Evolutionary conservation across 164 flowering plant genomes (phyloP), one percentile per base, ranked within the genome.

Genomic region (Berberis vulgaris): DNA sequence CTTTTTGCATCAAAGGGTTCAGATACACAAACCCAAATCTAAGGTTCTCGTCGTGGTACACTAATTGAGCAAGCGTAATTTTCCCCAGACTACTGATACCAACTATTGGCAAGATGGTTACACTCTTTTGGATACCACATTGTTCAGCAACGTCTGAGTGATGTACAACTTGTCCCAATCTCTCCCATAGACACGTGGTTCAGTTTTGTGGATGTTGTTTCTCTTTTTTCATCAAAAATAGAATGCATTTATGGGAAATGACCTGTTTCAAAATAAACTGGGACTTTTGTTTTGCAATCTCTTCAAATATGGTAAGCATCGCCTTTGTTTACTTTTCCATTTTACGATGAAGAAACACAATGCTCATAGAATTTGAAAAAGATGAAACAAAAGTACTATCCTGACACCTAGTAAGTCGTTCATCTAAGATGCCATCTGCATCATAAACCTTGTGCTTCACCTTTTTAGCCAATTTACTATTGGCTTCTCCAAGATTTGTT

Each of bases 41-140:
- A 42, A 0, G 2, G 5, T 7, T 43, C 38, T 45, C 50, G 7
- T 61, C 53, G 26, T 61, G 45, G 12, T 13, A 61, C 11, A 60
- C 49, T 2, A 43, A 13, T 44, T 60, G 62, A 1, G 49, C 62
- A 12, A 45, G 62, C 45, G 64, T 62, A 5, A 45, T 62, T 45
- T 62, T 62, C 41, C 65, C 65, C 5, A 62, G 9, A 39, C 55
- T 44, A 49, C 65, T 55, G 45, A 60, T 60, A 5, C 62, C 65
- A 49, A 49, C 6, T 45, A 47, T 47, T 9, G 52, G 53, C 38
- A 5, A 38, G 43, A 45, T 49, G 49, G 41, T 45, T 6, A 45
- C 11, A 47, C 5, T 7, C 7, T 7, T 49, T 38, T 42, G 50
- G 10, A 7, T 43, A 12, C 43, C 43, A 10, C 47, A 43, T 61